These are phyloP conservation scores for Pleurotus tuber-regium DNA, from an alignment of 768 basidiomycete genomes.

Conservation along the genomic window DNA sequence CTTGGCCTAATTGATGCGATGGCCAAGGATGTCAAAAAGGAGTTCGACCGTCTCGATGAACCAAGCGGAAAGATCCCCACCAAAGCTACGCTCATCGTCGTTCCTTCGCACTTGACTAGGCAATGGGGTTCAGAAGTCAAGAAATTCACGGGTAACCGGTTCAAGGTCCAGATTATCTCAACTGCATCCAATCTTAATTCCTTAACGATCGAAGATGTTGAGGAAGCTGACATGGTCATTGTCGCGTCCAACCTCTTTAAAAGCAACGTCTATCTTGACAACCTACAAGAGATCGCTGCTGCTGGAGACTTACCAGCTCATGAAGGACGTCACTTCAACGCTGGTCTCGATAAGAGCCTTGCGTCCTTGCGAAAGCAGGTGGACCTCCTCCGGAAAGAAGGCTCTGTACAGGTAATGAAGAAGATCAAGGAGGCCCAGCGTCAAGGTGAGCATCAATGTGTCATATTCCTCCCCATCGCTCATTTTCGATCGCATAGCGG, in stretches of 20 bases:
- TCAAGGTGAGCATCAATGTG: slow-evolving; percentile 41
- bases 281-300: slow-evolving; percentile 68
- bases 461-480: slow-evolving; percentile 1
- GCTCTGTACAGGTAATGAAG: slow-evolving; percentile 57
- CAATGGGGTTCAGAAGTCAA: slow-evolving; percentile 88
- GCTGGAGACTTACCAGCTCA: slow-evolving; percentile 68
- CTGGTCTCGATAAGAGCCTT: slow-evolving; percentile 66
- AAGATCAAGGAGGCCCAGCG: slow-evolving; percentile 63
- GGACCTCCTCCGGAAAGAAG: slow-evolving; percentile 63
- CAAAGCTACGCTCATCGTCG: slow-evolving; percentile 79
- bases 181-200: slow-evolving; percentile 70
- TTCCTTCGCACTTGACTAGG: slow-evolving; percentile 85
- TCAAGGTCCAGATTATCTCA: slow-evolving; percentile 65
- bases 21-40: slow-evolving; percentile 49
- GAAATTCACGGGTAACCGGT: slow-evolving; percentile 71
- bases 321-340: slow-evolving; percentile 87
- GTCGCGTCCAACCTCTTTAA: slow-evolving; percentile 86
- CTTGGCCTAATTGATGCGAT: slow-evolving; percentile 84
- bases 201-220: slow-evolving; percentile 67
- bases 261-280: slow-evolving; percentile 72
- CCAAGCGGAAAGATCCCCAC: slow-evolving; percentile 68
- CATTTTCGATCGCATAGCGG: slow-evolving; percentile 27
- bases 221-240: slow-evolving; percentile 83
- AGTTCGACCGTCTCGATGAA: slow-evolving; percentile 50
- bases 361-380: slow-evolving; percentile 56